Percentiles rank a stretch among this genome's conserved stretches.
phyloP scores from a whole-genome alignment of 495 filamentous ascomycete genomes.

The Penicillium macrosclerotiorum region DNA sequence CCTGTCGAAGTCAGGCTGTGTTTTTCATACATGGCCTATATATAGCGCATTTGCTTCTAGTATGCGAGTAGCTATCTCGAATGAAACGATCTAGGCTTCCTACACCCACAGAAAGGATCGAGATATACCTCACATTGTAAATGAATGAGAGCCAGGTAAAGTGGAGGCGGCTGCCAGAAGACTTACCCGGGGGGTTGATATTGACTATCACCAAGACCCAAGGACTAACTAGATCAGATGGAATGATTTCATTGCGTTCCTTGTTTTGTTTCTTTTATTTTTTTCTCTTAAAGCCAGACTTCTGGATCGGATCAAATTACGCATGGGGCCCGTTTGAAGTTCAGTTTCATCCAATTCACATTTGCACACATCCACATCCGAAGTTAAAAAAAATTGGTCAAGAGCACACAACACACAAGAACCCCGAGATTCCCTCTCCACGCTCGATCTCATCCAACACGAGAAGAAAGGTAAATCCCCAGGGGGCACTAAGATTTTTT shows the following conservation, averaged over 20 bases:
- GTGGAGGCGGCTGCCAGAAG: no score
- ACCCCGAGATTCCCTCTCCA: constrained; percentile 3
- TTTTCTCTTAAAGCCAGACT: constrained; percentile 31
- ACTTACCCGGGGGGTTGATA: not conserved
- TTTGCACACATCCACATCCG: constrained; percentile 25
- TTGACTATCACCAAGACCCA: not conserved
- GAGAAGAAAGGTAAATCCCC: constrained; percentile 8
- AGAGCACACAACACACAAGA: constrained; percentile 18
- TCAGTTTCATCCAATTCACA: constrained; percentile 31
- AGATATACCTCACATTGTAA: no score
- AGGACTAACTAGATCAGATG: constrained; percentile 1
- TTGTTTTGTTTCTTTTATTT: constrained; percentile 36
- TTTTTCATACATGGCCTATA: no score
- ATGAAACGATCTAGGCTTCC: no score
- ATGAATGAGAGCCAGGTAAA: no score
- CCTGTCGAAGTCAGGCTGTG: no score
- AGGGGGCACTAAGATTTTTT: not conserved
- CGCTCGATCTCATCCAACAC: constrained; percentile 11
- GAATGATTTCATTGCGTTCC: constrained; percentile 20
- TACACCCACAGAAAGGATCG: no score
- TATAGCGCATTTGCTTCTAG: no score
- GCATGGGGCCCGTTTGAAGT: constrained; percentile 27
- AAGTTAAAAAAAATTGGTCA: constrained; percentile 12
- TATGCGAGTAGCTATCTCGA: no score
- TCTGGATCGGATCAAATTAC: constrained; percentile 40